phyloP scores from a whole-genome alignment of 768 basidiomycete species.

The Gautieria morchelliformis region DNA sequence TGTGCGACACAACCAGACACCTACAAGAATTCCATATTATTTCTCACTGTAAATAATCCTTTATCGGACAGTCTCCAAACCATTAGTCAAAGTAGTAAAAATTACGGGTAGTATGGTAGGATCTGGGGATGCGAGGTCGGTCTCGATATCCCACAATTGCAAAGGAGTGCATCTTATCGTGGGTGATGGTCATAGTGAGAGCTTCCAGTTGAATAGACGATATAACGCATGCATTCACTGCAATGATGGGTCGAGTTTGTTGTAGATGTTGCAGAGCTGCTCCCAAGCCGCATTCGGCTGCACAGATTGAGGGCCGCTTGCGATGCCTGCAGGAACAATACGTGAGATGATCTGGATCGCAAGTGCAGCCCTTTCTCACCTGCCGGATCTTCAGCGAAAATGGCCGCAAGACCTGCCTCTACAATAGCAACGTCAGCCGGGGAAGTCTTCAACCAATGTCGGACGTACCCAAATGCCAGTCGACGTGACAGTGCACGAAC shows the following conservation, averaged over 20 bases:
- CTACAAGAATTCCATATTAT: no score
- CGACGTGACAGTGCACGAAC: constrained; percentile 40
- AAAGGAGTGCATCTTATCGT: no score
- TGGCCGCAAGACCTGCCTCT: constrained; percentile 30
- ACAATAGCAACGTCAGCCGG: not conserved
- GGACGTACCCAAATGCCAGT: constrained; percentile 26
- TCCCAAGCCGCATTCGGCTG: not conserved
- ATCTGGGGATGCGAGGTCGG: no score
- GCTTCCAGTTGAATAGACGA: no score
- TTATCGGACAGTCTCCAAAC: no score
- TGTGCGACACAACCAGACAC: no score
- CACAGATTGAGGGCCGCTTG: not conserved
- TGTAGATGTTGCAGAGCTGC: constrained; percentile 4
- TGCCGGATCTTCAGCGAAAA: constrained; percentile 29
- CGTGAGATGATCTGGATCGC: not conserved
- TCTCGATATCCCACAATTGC: no score
- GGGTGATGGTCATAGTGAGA: no score
- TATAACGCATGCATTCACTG: no score
- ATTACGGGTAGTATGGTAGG: no score
- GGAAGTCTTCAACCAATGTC: not conserved
- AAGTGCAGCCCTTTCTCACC: not conserved
- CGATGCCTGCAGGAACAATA: not conserved
- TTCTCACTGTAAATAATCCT: no score
- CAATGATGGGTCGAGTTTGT: not conserved
- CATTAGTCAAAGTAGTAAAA: no score